These are phyloP conservation scores for Mycogone perniciosa DNA, from an alignment of 2,329 filamentous ascomycete genomes.

Conservation along the genomic window DNA sequence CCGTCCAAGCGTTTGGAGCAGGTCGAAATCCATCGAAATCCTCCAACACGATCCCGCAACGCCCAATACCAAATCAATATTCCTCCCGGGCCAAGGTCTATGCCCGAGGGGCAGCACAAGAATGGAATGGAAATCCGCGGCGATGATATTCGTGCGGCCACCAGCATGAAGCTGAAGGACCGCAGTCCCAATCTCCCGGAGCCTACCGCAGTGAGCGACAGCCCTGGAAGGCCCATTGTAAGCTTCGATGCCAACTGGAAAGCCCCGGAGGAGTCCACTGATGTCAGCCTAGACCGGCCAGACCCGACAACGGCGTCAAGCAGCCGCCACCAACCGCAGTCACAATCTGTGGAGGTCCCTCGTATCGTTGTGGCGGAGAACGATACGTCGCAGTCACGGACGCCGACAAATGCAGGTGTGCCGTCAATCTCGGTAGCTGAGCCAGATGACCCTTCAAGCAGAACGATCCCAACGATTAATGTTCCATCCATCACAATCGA, in stretches of 20 bases:
- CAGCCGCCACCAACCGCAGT: conserved; percentile 12
- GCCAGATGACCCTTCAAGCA: conserved; percentile 18
- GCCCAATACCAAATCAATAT: conserved; percentile 70
- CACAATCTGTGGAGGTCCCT: conserved; percentile 41
- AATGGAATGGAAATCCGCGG: conserved; percentile 77
- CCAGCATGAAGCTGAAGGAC: conserved; percentile 81
- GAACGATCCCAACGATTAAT: conserved; percentile 33
- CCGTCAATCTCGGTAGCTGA: conserved; percentile 32
- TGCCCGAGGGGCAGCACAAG: conserved; percentile 51
- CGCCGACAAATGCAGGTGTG: conserved; percentile 24
- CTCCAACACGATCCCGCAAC: conserved; percentile 76
- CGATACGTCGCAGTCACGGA: conserved; percentile 28
- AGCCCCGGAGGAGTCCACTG: conserved; percentile 62
- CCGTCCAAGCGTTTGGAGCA: conserved; percentile 36
- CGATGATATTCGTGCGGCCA: conserved; percentile 84
- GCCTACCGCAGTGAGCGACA: conserved; percentile 86
- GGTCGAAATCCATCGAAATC: conserved; percentile 77
- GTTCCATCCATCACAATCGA: conserved; percentile 45
- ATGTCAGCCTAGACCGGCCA: conserved; percentile 49
- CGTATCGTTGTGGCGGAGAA: conserved; percentile 48
- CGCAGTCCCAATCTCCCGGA: conserved; percentile 81
- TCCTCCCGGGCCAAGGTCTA: conserved; percentile 25
- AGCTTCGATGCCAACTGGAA: conserved; percentile 88
- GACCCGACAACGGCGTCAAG: conserved; percentile 19
- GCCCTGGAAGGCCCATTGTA: conserved; percentile 86